Percentiles rank a stretch among this genome's conserved stretches.
These are phyloP conservation scores for Jamesozyma spencerorum DNA, from an alignment of 805 yeast genomes.

Conservation along the genomic window DNA sequence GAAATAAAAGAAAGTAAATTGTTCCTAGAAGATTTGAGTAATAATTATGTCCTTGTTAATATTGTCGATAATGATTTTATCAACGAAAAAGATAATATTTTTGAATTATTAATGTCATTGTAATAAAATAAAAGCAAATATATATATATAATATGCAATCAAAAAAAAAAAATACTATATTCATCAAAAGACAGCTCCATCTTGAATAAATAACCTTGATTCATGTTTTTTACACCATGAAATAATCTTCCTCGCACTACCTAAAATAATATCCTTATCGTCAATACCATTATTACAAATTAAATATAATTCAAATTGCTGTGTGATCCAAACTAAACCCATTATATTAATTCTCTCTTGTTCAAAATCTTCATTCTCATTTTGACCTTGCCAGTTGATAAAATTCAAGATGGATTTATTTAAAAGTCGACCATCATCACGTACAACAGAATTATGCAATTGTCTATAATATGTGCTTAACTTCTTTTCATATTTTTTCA, in stretches of 20 bases:
- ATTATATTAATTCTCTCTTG: constrained; percentile 21
- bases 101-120: constrained; percentile 35
- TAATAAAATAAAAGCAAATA: constrained; percentile 3
- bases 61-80: constrained; percentile 82
- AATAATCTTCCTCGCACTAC: constrained; percentile 54
- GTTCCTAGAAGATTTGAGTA: constrained; percentile 27
- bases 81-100: constrained; percentile 45
- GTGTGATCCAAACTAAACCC: constrained; percentile 48
- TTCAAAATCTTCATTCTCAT: constrained; percentile 7
- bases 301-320: constrained; percentile 52
- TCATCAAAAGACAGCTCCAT: constrained; percentile 67
- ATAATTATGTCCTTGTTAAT: constrained; percentile 68
- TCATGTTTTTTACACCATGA: constrained; percentile 71
- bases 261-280: constrained; percentile 45
- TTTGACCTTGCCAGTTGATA: constrained; percentile 32
- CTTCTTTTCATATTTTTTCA: constrained; percentile 14
- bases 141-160: no score
- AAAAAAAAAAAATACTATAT: no score
- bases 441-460: constrained; percentile 18
- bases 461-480: constrained; percentile 23
- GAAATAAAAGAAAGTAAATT: constrained; percentile 28
- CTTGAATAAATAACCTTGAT: constrained; percentile 59
- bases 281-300: constrained; percentile 45
- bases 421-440: constrained; percentile 23
- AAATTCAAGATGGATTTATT: constrained; percentile 39